Conservation (phyloP, 1,284 basidiomycete species). For the Microbotryomycetes sp. region DNA sequence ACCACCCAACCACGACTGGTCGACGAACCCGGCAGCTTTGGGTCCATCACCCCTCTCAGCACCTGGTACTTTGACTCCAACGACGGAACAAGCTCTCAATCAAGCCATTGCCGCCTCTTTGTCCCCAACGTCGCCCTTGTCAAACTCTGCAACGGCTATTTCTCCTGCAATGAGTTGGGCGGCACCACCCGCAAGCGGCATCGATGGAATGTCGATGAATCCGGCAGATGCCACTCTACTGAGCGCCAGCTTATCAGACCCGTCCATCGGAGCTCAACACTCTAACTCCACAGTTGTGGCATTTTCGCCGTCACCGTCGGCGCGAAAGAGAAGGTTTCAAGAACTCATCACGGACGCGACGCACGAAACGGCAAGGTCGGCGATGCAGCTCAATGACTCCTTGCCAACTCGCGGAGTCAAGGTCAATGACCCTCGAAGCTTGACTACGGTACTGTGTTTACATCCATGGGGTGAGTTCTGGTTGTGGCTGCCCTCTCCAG, state of each 20-base stretch:
- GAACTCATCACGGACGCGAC: neutral
- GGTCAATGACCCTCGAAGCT: neutral
- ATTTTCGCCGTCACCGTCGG: neutral
- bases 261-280: neutral
- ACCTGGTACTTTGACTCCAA: neutral
- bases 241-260: neutral
- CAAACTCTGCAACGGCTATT: too few relatives aligned
- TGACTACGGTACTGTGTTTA: slow-evolving; percentile 3
- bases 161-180: neutral
- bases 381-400: neutral
- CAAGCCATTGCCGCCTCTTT: neutral
- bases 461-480: slow-evolving; percentile 3
- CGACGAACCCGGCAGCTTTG: neutral
- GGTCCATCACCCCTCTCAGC: neutral
- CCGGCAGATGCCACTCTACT: neutral
- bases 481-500: neutral
- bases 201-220: neutral
- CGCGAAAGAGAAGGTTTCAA: neutral
- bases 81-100: neutral
- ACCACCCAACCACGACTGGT: neutral
- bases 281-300: neutral
- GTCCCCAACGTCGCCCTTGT: neutral
- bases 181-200: too few relatives aligned
- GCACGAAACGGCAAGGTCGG: neutral
- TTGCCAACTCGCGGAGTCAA: neutral